Evolutionary conservation across 1,139 yeast genomes (phyloP).

Genomic region (Casaregolazyma lundiana): DNA sequence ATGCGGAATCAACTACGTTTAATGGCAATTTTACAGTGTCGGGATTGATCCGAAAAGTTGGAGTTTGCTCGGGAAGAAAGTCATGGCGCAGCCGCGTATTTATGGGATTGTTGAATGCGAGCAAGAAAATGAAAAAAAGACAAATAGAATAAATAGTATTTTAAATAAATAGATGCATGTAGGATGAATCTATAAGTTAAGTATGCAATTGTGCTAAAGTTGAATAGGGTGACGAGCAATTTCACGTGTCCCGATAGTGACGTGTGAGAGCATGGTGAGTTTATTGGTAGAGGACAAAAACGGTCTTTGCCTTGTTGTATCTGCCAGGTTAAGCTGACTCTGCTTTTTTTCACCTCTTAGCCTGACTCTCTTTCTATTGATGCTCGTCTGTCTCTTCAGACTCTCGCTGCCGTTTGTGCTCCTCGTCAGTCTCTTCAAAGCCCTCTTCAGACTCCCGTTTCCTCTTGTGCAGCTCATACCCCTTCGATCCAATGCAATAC

Average conservation of each 20-base stretch:
- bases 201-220: no score
- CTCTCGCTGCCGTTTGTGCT: no score
- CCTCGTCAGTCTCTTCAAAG: background rate
- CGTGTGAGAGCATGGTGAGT: background rate
- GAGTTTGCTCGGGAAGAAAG: background rate
- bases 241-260: no score
- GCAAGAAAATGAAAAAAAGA: no score
- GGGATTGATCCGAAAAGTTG: background rate
- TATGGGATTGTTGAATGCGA: no score
- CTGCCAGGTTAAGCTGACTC: no score
- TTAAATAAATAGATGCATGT: no score
- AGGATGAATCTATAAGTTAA: no score
- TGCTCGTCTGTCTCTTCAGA: background rate
- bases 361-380: background rate
- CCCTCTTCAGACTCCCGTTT: conserved; percentile 3
- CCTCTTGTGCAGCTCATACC: conserved; percentile 14
- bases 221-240: no score
- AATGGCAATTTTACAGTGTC: background rate
- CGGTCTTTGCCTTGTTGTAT: no score
- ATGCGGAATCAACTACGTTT: conserved; percentile 35
- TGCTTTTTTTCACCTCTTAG: no score
- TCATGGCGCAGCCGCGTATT: background rate
- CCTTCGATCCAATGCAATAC: conserved; percentile 31
- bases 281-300: background rate
- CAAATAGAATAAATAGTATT: no score